Evolutionary conservation across 2,329 filamentous ascomycete species (phyloP).

Genomic region (Byssothecium circinans): DNA sequence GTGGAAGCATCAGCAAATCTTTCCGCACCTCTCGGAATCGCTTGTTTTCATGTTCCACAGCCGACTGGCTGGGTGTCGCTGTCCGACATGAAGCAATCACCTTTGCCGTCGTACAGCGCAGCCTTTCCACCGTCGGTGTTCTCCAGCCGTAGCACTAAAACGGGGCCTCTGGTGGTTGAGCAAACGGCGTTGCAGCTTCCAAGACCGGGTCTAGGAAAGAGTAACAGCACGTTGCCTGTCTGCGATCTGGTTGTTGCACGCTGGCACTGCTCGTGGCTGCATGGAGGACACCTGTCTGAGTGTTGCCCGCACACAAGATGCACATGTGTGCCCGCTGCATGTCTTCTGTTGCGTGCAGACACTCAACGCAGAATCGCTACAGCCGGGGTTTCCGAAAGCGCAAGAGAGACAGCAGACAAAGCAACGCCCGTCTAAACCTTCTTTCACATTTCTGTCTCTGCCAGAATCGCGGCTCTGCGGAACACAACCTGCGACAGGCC

Average conservation of each 20-base stretch:
- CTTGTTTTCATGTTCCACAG: slow-evolving; percentile 21
- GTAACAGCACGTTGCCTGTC: slow-evolving; percentile 18
- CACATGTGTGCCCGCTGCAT: slow-evolving; percentile 1
- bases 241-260: slow-evolving; percentile 13
- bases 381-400: no score
- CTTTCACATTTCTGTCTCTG: no score
- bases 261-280: slow-evolving; percentile 13
- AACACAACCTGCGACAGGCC: no score
- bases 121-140: background rate
- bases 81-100: slow-evolving; percentile 13
- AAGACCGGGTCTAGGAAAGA: background rate
- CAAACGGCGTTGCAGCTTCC: slow-evolving; percentile 37
- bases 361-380: no score
- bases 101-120: background rate
- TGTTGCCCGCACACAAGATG: slow-evolving; percentile 19
- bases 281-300: slow-evolving; percentile 19
- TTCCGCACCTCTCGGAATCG: slow-evolving; percentile 1
- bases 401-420: no score
- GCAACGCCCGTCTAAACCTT: no score
- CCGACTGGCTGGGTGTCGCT: slow-evolving; percentile 23
- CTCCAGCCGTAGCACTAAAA: slow-evolving; percentile 32
- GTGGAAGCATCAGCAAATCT: background rate
- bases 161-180: slow-evolving; percentile 26
- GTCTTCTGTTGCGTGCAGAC: slow-evolving; percentile 16
- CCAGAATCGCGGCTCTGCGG: no score